These are phyloP conservation scores for Apiotrichum brassicae DNA, from an alignment of 1,284 basidiomycete genomes.

Conservation along the genomic window DNA sequence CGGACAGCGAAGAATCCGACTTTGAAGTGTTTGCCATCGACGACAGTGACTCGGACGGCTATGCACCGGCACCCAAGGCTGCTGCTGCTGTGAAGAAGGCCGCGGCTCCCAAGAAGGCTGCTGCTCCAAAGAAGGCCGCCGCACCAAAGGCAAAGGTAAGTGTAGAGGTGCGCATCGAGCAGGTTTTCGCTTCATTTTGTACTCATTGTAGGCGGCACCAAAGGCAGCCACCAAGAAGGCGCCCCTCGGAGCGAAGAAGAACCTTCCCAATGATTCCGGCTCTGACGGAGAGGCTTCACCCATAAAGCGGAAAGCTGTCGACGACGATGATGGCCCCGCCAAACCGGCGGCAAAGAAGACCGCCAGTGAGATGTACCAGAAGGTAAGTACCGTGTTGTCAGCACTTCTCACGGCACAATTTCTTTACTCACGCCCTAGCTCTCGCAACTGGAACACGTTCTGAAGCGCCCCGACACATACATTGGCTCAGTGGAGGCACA, in stretches of 20 bases:
- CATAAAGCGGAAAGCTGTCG: slow-evolving; percentile 20
- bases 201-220: slow-evolving; percentile 28
- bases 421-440: slow-evolving; percentile 57
- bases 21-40: slow-evolving; percentile 27
- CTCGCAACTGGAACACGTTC: slow-evolving; percentile 91
- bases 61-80: slow-evolving; percentile 16
- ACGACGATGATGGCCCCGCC: slow-evolving; percentile 23
- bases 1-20: slow-evolving; percentile 40
- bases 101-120: slow-evolving; percentile 22
- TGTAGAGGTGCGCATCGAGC: neutral
- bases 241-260: slow-evolving; percentile 58
- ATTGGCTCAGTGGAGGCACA: slow-evolving; percentile 89
- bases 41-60: slow-evolving; percentile 42
- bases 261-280: slow-evolving; percentile 54
- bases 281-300: slow-evolving; percentile 49
- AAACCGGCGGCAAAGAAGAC: slow-evolving; percentile 60
- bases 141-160: slow-evolving; percentile 30
- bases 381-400: slow-evolving; percentile 53
- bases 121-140: slow-evolving; percentile 27
- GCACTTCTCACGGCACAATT: neutral
- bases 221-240: slow-evolving; percentile 50
- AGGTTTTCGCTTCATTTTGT: neutral
- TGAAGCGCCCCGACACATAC: slow-evolving; percentile 95
- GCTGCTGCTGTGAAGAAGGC: slow-evolving; percentile 32
- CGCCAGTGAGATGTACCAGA: slow-evolving; percentile 86